Evolutionary conservation across 1,284 basidiomycete species (phyloP).

Genomic region (Peniophora sp.): DNA sequence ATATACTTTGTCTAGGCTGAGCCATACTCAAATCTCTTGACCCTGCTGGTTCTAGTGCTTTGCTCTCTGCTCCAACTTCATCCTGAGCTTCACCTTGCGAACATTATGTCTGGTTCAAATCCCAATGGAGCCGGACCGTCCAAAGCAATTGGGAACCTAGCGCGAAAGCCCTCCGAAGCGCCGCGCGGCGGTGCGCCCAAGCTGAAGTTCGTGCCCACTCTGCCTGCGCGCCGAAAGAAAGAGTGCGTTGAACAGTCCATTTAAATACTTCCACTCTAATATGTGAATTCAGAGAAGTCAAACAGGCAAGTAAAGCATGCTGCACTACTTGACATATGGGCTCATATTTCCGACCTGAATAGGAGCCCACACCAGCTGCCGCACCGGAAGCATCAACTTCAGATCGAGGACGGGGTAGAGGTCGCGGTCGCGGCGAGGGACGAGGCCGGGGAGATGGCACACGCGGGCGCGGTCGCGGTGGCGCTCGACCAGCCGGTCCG

Average conservation of each 20-base stretch:
- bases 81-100: too few species aligned
- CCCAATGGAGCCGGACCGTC: slow-evolving; percentile 12
- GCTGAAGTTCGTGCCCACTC: slow-evolving; percentile 72
- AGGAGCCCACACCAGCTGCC: slow-evolving; percentile 44
- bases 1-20: too few species aligned
- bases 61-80: too few species aligned
- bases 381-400: slow-evolving; percentile 18
- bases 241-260: slow-evolving; percentile 43
- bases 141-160: slow-evolving; percentile 66
- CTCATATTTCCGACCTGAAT: slow-evolving; percentile 5
- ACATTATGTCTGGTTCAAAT: background rate
- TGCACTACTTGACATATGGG: background rate
- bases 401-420: slow-evolving; percentile 33
- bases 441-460: slow-evolving; percentile 30
- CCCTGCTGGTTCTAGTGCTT: too few species aligned
- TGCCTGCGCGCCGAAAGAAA: slow-evolving; percentile 65
- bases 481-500: slow-evolving; percentile 32
- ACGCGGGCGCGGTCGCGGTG: slow-evolving; percentile 36
- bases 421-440: slow-evolving; percentile 25
- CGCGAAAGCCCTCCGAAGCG: slow-evolving; percentile 61
- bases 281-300: slow-evolving; percentile 25
- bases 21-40: too few species aligned
- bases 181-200: slow-evolving; percentile 66
- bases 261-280: slow-evolving; percentile 7
- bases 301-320: slow-evolving; percentile 27